A percentile compares a stretch with the other conserved stretches of the same genome.
Conservation (phyloP, 1,284 basidiomycete species). For the Apiotrichum montevideense region DNA sequence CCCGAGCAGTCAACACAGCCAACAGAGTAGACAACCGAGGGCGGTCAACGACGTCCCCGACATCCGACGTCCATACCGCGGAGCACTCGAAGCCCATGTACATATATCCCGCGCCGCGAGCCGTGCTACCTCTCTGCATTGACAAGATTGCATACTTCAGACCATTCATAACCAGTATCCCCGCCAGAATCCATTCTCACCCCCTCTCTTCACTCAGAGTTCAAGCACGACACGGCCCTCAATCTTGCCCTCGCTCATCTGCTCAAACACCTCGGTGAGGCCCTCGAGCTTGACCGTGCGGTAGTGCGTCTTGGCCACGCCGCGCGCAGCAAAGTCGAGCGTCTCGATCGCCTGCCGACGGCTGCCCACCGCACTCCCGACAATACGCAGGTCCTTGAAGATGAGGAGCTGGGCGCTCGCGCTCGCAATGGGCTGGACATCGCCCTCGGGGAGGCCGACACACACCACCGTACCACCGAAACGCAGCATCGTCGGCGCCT, state of each 20-base stretch:
- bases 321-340: constrained; percentile 13
- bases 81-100: too few relatives aligned
- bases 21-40: too few relatives aligned
- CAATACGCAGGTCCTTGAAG: constrained; percentile 12
- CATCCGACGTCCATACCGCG: too few relatives aligned
- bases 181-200: too few relatives aligned
- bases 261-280: constrained; percentile 8
- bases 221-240: constrained; percentile 13
- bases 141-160: too few relatives aligned
- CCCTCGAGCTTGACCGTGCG: constrained; percentile 12
- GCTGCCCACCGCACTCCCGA: constrained; percentile 9
- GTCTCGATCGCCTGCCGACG: constrained; percentile 14
- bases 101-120: too few relatives aligned
- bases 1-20: too few relatives aligned
- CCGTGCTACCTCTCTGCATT: too few relatives aligned
- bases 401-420: constrained; percentile 3
- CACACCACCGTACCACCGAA: constrained; percentile 61
- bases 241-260: constrained; percentile 16
- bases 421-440: constrained; percentile 3
- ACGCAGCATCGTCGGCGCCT: constrained; percentile 64
- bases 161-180: too few relatives aligned
- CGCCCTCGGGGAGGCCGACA: constrained; percentile 60
- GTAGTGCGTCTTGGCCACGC: constrained; percentile 8
- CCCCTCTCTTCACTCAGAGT: not conserved
- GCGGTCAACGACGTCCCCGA: too few relatives aligned